phyloP scores from a whole-genome alignment of 1,284 basidiomycete species.

The Ustilago bromivora region DNA sequence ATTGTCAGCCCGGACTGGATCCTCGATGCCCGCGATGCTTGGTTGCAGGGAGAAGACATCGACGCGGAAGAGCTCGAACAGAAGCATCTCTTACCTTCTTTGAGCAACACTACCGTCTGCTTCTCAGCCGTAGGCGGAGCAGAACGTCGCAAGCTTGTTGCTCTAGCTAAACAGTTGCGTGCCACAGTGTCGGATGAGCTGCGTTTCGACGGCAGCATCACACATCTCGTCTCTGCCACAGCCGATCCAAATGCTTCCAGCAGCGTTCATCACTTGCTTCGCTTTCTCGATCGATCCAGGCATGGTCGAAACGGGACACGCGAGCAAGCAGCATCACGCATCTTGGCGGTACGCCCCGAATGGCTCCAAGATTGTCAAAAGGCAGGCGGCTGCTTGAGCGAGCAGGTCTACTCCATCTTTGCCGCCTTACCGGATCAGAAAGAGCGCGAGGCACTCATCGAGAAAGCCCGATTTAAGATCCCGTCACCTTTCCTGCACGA shows the following conservation, averaged over 20 bases:
- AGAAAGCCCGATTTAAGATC: conserved; percentile 30
- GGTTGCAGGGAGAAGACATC: conserved; percentile 81
- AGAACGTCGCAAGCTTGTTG: conserved; percentile 30
- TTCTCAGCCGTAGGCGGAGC: conserved; percentile 71
- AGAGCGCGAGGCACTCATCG: conserved; percentile 26
- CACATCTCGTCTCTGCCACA: conserved; percentile 71
- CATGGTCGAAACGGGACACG: conserved; percentile 78
- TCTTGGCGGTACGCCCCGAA: conserved; percentile 83
- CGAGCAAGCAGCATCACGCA: conserved; percentile 74
- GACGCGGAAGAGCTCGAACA: conserved; percentile 75
- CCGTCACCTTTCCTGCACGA: conserved; percentile 39
- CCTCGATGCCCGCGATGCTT: conserved; percentile 76
- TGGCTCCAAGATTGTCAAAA: conserved; percentile 85
- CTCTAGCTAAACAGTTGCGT: conserved; percentile 39
- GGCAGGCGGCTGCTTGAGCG: conserved; percentile 73
- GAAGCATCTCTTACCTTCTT: conserved; percentile 76
- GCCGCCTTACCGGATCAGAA: conserved; percentile 22
- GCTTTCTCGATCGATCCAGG: conserved; percentile 53
- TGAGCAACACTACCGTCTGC: conserved; percentile 76
- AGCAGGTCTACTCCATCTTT: conserved; percentile 55
- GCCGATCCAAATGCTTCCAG: conserved; percentile 75
- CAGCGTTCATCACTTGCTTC: conserved; percentile 44
- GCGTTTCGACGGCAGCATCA: conserved; percentile 69
- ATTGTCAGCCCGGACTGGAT: conserved; percentile 82
- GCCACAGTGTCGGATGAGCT: conserved; percentile 53